phyloP scores from a whole-genome alignment of 2,329 filamentous ascomycete species.

The Colletotrichum nymphaeae region DNA sequence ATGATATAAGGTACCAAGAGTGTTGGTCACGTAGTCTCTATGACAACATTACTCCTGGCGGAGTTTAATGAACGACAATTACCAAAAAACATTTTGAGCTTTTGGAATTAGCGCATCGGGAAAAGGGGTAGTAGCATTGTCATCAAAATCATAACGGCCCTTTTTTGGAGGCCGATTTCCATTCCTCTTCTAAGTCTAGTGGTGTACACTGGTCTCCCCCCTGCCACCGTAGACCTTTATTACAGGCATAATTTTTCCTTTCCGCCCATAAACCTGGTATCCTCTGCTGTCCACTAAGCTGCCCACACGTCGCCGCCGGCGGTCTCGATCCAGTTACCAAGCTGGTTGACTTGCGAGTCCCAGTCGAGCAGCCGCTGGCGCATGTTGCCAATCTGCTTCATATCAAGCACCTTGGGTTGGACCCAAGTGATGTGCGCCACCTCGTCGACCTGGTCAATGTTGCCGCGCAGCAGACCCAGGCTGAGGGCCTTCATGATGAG shows the following conservation, averaged over 20 bases:
- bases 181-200: conserved; percentile 32
- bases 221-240: conserved; percentile 13
- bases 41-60: background rate
- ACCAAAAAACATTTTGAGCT: background rate
- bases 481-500: conserved; percentile 99
- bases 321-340: conserved; percentile 96
- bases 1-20: background rate
- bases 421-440: conserved; percentile 98
- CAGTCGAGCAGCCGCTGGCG: conserved; percentile 88
- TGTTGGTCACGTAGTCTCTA: background rate
- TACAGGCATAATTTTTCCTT: conserved; percentile 5
- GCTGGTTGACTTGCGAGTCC: conserved; percentile 94
- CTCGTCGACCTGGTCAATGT: conserved; percentile 95
- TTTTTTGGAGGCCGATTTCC: conserved; percentile 3
- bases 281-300: conserved; percentile 60
- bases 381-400: conserved; percentile 96
- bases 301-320: conserved; percentile 97
- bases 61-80: background rate
- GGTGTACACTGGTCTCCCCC: conserved; percentile 30
- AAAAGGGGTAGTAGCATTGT: background rate
- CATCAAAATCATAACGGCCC: conserved; percentile 31
- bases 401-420: conserved; percentile 96
- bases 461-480: conserved; percentile 87
- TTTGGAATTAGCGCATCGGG: background rate
- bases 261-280: conserved; percentile 5